Base-by-base conservation (phyloP, 306 rosid species). In the Quercus cerris region DNA sequence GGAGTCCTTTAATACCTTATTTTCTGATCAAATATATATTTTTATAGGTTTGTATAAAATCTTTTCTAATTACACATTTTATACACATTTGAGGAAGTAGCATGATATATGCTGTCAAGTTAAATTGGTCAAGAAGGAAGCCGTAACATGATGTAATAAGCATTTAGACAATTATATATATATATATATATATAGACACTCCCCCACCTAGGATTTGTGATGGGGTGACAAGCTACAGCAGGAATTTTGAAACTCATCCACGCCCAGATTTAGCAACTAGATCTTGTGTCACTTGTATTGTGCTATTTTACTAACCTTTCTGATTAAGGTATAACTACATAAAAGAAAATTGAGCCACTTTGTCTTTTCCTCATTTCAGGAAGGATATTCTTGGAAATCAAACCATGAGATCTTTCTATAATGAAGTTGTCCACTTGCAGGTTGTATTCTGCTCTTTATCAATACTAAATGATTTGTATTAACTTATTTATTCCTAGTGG, bases 381-480 rank as follows among this genome's bases (percentile, higher is more conserved):
- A 85, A 91, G 83, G 97, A 96, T 87, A 59, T 89, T 87, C 54
- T 54, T 19, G 92, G 94, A 81, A 87, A 88, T 77, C 63, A 62
- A 64, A 88, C 96, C 15, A 89, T 96, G 91, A 82, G 92, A 87
- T 85, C 91, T 61, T 93, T 96, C 82, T 93, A 91, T 90, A 81
- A 61, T 54, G 97, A 90, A 67, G 97, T 93, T 75, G 83, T 85
- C 82, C 75, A 85, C 80, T 97, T 96, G 77, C 99, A 93, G 97
- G 98, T 96, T 84, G 75, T 84, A 61, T 59, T 77, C 77, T 70
- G 11, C 20, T 73, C 81, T 84, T 82, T 30, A 1, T 27, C 54
- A 49, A 49, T 12, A 12, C 54, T 49, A 49, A 10, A 12, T 49
- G 17, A 49, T 49, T 77, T 35, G 15, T 73, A 63, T 49, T 54